Base-by-base conservation (phyloP, 139 green algal species). In the Volvox reticuliferus region DNA sequence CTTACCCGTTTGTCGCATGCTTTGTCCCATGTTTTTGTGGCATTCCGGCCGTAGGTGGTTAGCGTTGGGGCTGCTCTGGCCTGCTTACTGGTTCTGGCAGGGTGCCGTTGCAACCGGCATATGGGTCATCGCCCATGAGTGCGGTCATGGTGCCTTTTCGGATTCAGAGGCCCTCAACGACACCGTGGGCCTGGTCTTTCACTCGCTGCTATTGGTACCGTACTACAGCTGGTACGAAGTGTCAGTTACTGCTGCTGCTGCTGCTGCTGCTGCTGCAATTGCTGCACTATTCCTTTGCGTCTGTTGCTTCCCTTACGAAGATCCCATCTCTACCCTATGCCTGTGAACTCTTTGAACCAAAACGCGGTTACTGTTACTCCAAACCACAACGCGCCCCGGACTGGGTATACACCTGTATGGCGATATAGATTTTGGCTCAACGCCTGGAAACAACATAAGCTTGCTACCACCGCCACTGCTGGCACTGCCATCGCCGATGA, bases 101-200 rank as follows among this genome's bases (percentile, higher is more conserved):
- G 96, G 96, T 35, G 96, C 95, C 6, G 93, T 97, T 1, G 82
- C 76, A 24, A 98, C 96, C 3, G 97, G 97, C 35, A 73, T 98
- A 18, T 98, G 97, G 97, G 96, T 98, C 0, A 94, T 98, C 69
- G 95, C 96, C 0, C 97, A 99, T 68, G 97, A 99, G 91, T 99
- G 97, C 89, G 97, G 97, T 44, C 97, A 99, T 65, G 93, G 95
- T 22, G 96, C 97, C 1, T 98, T 98, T 86, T 95, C 92, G 32
- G 61, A 96, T 20, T 94, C 81, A 17, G 86, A 92, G 76, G 79
- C 71, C 26, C 78, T 98, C 14, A 98, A 99, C 84, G 97, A 99
- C 87, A 75, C 73, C 16, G 96, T 99, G 6, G 97, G 97, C 16
- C 92, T 98, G 62, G 82, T 97, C 12, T 90, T 98, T 37, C 97